phyloP scores from a whole-genome alignment of 495 filamentous ascomycete genomes.

The Wilcoxina mikolae region DNA sequence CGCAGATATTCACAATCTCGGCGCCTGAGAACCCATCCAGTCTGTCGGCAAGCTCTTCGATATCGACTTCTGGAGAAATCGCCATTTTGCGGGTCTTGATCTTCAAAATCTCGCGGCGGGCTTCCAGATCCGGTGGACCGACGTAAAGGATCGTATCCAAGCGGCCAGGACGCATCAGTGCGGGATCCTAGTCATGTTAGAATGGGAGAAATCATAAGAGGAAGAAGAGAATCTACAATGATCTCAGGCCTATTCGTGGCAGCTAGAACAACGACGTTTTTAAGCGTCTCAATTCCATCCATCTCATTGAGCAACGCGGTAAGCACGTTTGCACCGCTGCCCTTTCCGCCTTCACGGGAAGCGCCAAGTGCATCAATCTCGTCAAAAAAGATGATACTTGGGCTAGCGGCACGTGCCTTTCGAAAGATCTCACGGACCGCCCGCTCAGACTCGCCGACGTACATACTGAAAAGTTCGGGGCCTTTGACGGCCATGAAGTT shows the following conservation, averaged over 20 bases:
- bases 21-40: conserved; percentile 80
- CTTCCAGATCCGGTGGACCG: conserved; percentile 60
- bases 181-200: conserved; percentile 42
- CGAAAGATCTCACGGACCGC: conserved; percentile 76
- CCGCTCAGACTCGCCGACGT: conserved; percentile 90
- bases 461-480: conserved; percentile 92
- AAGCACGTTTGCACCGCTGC: conserved; percentile 59
- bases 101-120: conserved; percentile 59
- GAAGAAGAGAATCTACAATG: conserved; percentile 31
- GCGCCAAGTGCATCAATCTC: conserved; percentile 92
- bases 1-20: conserved; percentile 71
- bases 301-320: conserved; percentile 90
- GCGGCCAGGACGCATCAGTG: conserved; percentile 73
- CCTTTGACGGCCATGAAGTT: conserved; percentile 96
- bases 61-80: conserved; percentile 49
- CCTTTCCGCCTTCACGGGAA: conserved; percentile 42
- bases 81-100: conserved; percentile 49
- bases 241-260: conserved; percentile 86
- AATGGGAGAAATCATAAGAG: background rate
- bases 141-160: conserved; percentile 88
- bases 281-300: conserved; percentile 80
- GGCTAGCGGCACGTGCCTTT: conserved; percentile 69
- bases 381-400: conserved; percentile 95
- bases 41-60: conserved; percentile 47
- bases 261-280: conserved; percentile 77